Conservation (phyloP, 192 early-diverging fungal genomes). For the Coemansia sp. region DNA sequence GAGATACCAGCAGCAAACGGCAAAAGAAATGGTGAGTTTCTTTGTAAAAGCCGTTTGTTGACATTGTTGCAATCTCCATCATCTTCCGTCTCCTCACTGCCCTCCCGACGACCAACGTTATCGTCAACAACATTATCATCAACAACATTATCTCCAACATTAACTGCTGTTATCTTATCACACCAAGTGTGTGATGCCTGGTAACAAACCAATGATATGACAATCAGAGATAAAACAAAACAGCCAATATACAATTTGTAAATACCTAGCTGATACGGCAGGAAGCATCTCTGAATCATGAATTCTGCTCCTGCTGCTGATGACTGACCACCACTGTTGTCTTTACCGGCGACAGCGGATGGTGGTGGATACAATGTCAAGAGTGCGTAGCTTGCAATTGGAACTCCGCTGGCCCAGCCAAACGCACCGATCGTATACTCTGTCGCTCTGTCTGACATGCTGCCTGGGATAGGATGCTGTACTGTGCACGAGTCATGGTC, state of each 20-base stretch:
- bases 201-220: constrained; percentile 2
- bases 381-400: constrained; percentile 54
- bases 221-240: constrained; percentile 10
- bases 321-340: too few relatives aligned
- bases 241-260: constrained; percentile 38
- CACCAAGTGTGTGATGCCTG: neutral
- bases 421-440: constrained; percentile 64
- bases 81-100: too few relatives aligned
- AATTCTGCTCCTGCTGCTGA: constrained; percentile 20
- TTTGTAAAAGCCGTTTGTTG: too few relatives aligned
- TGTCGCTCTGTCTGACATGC: neutral
- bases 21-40: too few relatives aligned
- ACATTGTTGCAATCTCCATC: too few relatives aligned
- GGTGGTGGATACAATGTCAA: constrained; percentile 41
- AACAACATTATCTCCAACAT: neutral
- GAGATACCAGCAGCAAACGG: too few relatives aligned
- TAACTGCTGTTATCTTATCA: too few relatives aligned
- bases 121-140: neutral
- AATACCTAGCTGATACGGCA: constrained; percentile 66
- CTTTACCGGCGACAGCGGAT: too few relatives aligned
- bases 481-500: constrained; percentile 90
- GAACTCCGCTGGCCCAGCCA: constrained; percentile 58
- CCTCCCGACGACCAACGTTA: too few relatives aligned
- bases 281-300: constrained; percentile 54
- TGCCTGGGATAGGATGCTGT: constrained; percentile 25